phyloP scores from a whole-genome alignment of 2,329 filamentous ascomycete species.

The Emericellopsis atlantica region DNA sequence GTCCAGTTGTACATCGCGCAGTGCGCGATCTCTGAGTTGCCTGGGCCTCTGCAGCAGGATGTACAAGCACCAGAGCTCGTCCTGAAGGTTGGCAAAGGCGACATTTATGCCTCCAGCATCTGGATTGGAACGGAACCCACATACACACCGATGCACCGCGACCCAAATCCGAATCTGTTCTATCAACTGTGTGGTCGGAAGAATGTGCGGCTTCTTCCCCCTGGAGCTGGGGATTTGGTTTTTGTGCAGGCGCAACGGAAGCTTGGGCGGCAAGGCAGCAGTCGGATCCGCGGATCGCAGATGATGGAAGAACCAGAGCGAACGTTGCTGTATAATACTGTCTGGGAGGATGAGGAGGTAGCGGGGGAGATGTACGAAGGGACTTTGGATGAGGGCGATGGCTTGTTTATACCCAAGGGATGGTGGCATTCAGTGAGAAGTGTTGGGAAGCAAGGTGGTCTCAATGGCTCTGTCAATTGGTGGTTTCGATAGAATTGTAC shows the following conservation, averaged over 20 bases:
- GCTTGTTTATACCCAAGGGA: slow-evolving; percentile 27
- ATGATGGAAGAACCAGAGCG: slow-evolving; percentile 84
- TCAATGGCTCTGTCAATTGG: slow-evolving; percentile 32
- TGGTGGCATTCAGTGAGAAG: slow-evolving; percentile 35
- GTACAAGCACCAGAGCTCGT: slow-evolving; percentile 58
- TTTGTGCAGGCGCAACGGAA: slow-evolving; percentile 34
- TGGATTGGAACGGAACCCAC: slow-evolving; percentile 85
- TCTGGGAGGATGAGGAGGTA: slow-evolving; percentile 46
- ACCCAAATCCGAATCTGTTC: slow-evolving; percentile 91
- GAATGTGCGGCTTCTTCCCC: slow-evolving; percentile 56
- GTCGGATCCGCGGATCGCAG: slow-evolving; percentile 59
- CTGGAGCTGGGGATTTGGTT: slow-evolving; percentile 47
- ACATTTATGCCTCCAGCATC: slow-evolving; percentile 76
- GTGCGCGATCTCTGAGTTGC: slow-evolving; percentile 58
- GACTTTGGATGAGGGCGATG: slow-evolving; percentile 38
- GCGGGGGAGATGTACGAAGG: slow-evolving; percentile 31
- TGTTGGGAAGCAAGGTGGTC: slow-evolving; percentile 14
- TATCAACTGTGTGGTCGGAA: slow-evolving; percentile 70
- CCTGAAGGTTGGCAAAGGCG: slow-evolving; percentile 52
- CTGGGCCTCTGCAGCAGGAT: slow-evolving; percentile 46
- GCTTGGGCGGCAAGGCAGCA: slow-evolving; percentile 24
- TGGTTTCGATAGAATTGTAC: slow-evolving; percentile 24
- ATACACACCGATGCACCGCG: slow-evolving; percentile 79
- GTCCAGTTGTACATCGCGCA: slow-evolving; percentile 75
- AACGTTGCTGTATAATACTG: slow-evolving; percentile 46